Percentiles rank a stretch among this genome's conserved stretches.
These are phyloP conservation scores for Suillus luteus DNA, from an alignment of 768 basidiomycete genomes.

Conservation along the genomic window DNA sequence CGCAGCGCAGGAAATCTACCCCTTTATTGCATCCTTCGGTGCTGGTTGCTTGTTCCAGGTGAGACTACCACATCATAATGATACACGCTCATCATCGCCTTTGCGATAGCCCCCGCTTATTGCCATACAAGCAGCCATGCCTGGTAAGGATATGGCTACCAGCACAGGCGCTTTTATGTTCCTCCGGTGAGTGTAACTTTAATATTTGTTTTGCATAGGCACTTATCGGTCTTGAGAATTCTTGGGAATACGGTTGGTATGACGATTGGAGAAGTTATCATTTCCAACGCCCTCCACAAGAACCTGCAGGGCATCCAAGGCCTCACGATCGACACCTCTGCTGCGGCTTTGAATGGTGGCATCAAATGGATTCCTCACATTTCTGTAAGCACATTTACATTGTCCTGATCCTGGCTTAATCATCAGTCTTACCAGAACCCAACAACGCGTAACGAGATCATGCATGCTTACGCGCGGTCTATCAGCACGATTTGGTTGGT, in stretches of 20 bases:
- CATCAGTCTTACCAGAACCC: conserved; percentile 26
- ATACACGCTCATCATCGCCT: background rate
- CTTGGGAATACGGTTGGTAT: conserved; percentile 78
- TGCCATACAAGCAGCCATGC: conserved; percentile 47
- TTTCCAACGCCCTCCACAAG: conserved; percentile 48
- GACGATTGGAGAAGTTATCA: conserved; percentile 71
- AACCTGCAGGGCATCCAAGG: conserved; percentile 21
- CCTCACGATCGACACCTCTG: conserved; percentile 40
- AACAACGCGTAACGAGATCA: conserved; percentile 32
- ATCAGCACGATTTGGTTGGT: conserved; percentile 44
- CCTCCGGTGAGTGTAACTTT: conserved; percentile 26
- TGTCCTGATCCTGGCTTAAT: background rate
- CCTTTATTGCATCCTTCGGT: conserved; percentile 36
- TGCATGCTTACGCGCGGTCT: conserved; percentile 39
- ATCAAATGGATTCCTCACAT: conserved; percentile 44
- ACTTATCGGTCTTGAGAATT: conserved; percentile 42
- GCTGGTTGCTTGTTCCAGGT: conserved; percentile 39
- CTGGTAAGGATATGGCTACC: conserved; percentile 45
- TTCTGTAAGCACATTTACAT: conserved; percentile 18
- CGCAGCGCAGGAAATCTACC: conserved; percentile 33
- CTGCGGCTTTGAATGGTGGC: conserved; percentile 47
- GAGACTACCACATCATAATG: background rate
- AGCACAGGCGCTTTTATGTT: conserved; percentile 40
- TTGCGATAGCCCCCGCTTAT: conserved; percentile 32
- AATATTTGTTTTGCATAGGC: background rate